Base-by-base conservation (phyloP, 2,329 filamentous ascomycete genomes). In the Phyllosticta citrichinensis region DNA sequence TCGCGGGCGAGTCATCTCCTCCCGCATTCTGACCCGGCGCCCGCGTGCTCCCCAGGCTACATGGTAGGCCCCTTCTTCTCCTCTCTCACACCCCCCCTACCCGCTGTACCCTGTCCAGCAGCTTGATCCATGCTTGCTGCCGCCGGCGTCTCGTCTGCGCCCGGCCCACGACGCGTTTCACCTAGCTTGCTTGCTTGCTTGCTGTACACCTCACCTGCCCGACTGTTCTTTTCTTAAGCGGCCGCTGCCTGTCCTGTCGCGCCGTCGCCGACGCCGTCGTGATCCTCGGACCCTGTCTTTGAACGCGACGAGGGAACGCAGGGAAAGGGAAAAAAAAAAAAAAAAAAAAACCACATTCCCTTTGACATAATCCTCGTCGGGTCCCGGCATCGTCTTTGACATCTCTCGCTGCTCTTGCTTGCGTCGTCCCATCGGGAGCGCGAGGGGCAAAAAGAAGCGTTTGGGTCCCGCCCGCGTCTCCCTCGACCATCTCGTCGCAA, bases 41-140 rank as follows among this genome's bases (percentile, higher is more conserved):
- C 57, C 64, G 67, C 71, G 69, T 70, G 66, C 66, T 40, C 33
- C 64, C 64, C 64, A 67, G 68, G 66, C 71, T 71, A 75, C 73
- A 75, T 75, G 73, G 73, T 75, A 75, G 71, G 73, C 71, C 71
- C 69, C 67, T 68, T 69, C 63, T 17, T 65, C 40, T 56, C 63
- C 59, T 61, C 64, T 63, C 63, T 56, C 64, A 64, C 63, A 56
- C 64, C 64, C 66, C 64, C 51, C 58, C 57, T 58, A 57, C 57
- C 64, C 63, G 27, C 62, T 64, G 63, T 63, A 52, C 53, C 66
- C 65, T 62, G 58, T 60, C 62, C 10, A 57, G 33, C 61, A 61
- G 27, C 52, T 47, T 53, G 52, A 60, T 56, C 62, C 63, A 64
- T 64, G 55, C 63, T 60, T 63, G 55, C 60, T 58, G 47, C 50